Evolutionary conservation across 352 stramenopile genomes (phyloP).

Genomic region (Globisporangium mamillatum): DNA sequence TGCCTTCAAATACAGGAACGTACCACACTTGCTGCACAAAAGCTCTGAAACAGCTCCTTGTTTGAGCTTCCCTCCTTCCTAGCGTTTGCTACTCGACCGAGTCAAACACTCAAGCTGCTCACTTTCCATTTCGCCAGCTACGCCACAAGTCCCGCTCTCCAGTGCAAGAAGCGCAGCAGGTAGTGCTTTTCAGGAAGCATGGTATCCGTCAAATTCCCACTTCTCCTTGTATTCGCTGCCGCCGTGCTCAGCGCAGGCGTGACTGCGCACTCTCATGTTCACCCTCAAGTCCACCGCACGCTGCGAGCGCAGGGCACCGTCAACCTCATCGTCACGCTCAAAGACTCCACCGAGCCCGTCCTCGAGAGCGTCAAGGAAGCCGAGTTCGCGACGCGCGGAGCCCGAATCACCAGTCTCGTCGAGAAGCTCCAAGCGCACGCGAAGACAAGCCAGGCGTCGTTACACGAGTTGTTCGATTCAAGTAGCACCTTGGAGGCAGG

Average conservation of each 20-base stretch:
- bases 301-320: conserved; percentile 23
- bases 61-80: too few relatives aligned
- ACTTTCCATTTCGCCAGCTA: too few relatives aligned
- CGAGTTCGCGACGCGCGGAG: conserved; percentile 6
- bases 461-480: background rate
- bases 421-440: conserved; percentile 11
- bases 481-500: background rate
- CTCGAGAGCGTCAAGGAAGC: conserved; percentile 18
- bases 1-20: too few relatives aligned
- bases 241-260: background rate
- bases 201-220: too few relatives aligned
- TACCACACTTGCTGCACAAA: too few relatives aligned
- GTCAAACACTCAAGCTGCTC: too few relatives aligned
- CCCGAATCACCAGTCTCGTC: conserved; percentile 17
- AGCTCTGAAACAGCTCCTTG: too few relatives aligned
- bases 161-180: too few relatives aligned
- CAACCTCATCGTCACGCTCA: conserved; percentile 33
- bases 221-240: too few relatives aligned
- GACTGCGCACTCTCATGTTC: background rate
- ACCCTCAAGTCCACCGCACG: conserved; percentile 21
- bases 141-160: too few relatives aligned
- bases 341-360: conserved; percentile 12
- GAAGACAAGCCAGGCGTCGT: background rate
- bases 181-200: too few relatives aligned
- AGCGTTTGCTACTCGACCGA: too few relatives aligned